These are phyloP conservation scores for Volvox carteri DNA, from an alignment of 163 green algal genomes.

Conservation along the genomic window DNA sequence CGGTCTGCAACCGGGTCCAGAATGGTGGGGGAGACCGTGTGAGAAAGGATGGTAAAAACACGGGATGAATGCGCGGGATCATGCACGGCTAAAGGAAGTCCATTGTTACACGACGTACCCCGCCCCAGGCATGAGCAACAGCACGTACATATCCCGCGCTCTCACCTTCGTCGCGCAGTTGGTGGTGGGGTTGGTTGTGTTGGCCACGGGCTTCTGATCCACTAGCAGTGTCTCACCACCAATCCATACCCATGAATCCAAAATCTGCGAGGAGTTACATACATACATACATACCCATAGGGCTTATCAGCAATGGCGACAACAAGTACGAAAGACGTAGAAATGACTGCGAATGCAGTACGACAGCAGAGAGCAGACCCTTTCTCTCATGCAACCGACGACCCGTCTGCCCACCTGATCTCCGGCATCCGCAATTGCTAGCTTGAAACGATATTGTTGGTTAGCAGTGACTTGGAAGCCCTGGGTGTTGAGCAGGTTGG, in stretches of 20 bases:
- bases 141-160: not conserved
- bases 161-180: slow-evolving; percentile 9
- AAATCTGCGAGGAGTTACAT: slow-evolving; percentile 4
- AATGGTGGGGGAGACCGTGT: too few relatives aligned
- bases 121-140: too few relatives aligned
- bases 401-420: slow-evolving; percentile 28
- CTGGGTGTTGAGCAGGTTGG: slow-evolving; percentile 50
- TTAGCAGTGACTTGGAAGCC: slow-evolving; percentile 24
- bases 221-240: slow-evolving; percentile 14
- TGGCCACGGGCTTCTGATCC: slow-evolving; percentile 26
- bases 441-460: slow-evolving; percentile 38
- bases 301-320: too few relatives aligned
- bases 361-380: too few relatives aligned
- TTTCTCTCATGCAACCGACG: too few relatives aligned
- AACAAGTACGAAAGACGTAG: too few relatives aligned
- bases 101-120: too few relatives aligned
- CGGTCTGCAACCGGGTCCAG: too few relatives aligned
- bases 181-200: not conserved
- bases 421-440: slow-evolving; percentile 30
- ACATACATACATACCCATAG: not conserved
- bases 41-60: too few relatives aligned
- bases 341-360: too few relatives aligned
- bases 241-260: slow-evolving; percentile 49
- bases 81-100: too few relatives aligned
- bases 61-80: too few relatives aligned